These are phyloP conservation scores for Exserohilum rostratum DNA, from an alignment of 2,329 filamentous ascomycete genomes.

Conservation along the genomic window DNA sequence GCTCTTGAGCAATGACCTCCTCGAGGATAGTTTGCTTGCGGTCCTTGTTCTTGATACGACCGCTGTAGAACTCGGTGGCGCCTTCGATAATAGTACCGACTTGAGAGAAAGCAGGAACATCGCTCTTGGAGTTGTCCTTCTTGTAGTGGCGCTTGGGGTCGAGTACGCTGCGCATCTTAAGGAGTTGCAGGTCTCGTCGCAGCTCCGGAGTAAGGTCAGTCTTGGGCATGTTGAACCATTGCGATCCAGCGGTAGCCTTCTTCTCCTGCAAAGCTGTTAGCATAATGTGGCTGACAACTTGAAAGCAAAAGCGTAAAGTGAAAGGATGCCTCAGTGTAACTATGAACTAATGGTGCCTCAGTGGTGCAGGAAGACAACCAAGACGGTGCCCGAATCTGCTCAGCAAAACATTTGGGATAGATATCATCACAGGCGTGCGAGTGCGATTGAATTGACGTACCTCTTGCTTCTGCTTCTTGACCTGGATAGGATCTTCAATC, in stretches of 20 bases:
- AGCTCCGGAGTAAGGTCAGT: slow-evolving; percentile 84
- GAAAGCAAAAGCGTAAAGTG: slow-evolving; percentile 11
- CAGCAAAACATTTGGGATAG: slow-evolving; percentile 72
- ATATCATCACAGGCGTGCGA: slow-evolving; percentile 72
- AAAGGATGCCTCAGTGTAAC: slow-evolving; percentile 70
- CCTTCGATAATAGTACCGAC: slow-evolving; percentile 88
- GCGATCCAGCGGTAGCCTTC: slow-evolving; percentile 72
- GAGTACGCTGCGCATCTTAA: slow-evolving; percentile 86
- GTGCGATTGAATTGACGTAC: slow-evolving; percentile 49
- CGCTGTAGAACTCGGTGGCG: slow-evolving; percentile 83
- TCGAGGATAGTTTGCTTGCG: slow-evolving; percentile 86
- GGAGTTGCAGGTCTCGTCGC: slow-evolving; percentile 85
- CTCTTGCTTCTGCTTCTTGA: slow-evolving; percentile 56
- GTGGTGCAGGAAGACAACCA: slow-evolving; percentile 75
- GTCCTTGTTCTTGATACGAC: slow-evolving; percentile 83
- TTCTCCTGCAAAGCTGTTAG: slow-evolving; percentile 54
- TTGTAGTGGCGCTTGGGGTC: slow-evolving; percentile 92
- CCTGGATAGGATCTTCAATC: slow-evolving; percentile 60
- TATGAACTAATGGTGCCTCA: slow-evolving; percentile 72
- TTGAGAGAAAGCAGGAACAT: slow-evolving; percentile 82
- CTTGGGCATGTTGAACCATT: slow-evolving; percentile 88
- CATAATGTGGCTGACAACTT: slow-evolving; percentile 9
- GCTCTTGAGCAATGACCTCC: slow-evolving; percentile 75
- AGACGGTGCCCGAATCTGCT: slow-evolving; percentile 77
- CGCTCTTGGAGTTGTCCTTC: slow-evolving; percentile 75